Base-by-base conservation (phyloP, 2,329 filamentous ascomycete species). In the Ascosphaera apis region DNA sequence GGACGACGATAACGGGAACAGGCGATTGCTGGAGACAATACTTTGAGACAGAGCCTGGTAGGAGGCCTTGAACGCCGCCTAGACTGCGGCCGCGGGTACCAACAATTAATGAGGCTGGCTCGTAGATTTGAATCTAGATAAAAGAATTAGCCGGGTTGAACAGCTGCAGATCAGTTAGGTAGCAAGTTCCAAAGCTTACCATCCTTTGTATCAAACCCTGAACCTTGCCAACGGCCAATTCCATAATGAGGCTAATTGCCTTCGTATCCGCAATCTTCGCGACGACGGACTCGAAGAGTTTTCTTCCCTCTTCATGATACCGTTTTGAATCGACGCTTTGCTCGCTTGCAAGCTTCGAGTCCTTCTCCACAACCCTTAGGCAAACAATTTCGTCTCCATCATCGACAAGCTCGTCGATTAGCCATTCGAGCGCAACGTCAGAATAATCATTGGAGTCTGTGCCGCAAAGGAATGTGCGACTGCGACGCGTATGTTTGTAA, bases 381-480 rank as follows among this genome's bases (percentile, higher is more conserved):
- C 84, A 93, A 6, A 93, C 78, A 39, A 93, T 76, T 55, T 92
- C 82, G 50, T 93, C 84, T 13, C 84, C 83, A 48, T 92, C 84
- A 47, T 92, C 83, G 30, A 92, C 81, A 38, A 92, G 65, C 56
- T 91, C 82, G 47, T 91, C 81, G 28, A 93, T 69, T 35, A 92
- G 65, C 83, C 83, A 93, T 54, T 91, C 80, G 13, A 93, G 63
- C 12, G 84, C 84, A 55, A 86, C 88, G 42, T 91, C 80, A 4
- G 82, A 91, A 54, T 92, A 92, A 39, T 81, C 70, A 46, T 92
- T 83, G 48, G 86, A 79, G 54, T 92, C 84, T 13, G 84, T 78
- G 15, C 84, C 84, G 43, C 84, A 86, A 51, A 93, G 72, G 47
- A 92, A 91, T 6, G 81, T 91, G 36, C 84, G 72, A 37, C 80